Evolutionary conservation across 805 yeast species (phyloP).

Genomic region (Zygotorulaspora florentina): DNA sequence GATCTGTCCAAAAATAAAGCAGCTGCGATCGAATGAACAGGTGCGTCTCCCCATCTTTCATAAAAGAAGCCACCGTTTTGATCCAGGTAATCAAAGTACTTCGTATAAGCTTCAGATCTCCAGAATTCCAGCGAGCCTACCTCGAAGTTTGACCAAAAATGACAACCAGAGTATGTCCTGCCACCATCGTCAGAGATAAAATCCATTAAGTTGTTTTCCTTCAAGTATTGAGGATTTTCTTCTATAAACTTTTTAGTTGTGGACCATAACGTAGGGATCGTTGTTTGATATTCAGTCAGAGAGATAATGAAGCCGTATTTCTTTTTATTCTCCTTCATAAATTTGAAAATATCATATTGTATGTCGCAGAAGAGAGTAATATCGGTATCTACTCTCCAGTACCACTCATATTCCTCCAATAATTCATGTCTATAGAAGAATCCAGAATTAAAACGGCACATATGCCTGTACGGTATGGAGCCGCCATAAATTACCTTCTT

Average conservation of each 20-base stretch:
- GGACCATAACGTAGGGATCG: slow-evolving; percentile 64
- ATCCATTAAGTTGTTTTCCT: slow-evolving; percentile 50
- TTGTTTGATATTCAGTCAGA: slow-evolving; percentile 56
- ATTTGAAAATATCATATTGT: slow-evolving; percentile 56
- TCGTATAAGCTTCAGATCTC: slow-evolving; percentile 52
- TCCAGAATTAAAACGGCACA: slow-evolving; percentile 50
- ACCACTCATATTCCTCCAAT: slow-evolving; percentile 57
- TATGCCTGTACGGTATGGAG: slow-evolving; percentile 61
- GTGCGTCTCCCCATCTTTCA: slow-evolving; percentile 94
- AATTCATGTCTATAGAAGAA: slow-evolving; percentile 61
- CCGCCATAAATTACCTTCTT: slow-evolving; percentile 53
- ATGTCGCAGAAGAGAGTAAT: slow-evolving; percentile 58
- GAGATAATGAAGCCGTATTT: slow-evolving; percentile 65
- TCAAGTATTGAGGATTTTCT: slow-evolving; percentile 40
- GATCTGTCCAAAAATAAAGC: slow-evolving; percentile 52
- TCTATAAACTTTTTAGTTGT: slow-evolving; percentile 45
- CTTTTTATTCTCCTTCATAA: slow-evolving; percentile 51
- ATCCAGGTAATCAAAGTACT: slow-evolving; percentile 62
- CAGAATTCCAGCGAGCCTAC: slow-evolving; percentile 68
- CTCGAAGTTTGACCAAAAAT: slow-evolving; percentile 80
- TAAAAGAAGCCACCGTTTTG: slow-evolving; percentile 72
- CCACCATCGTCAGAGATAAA: slow-evolving; percentile 64
- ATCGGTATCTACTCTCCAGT: slow-evolving; percentile 77
- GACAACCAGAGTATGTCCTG: slow-evolving; percentile 65
- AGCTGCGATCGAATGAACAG: slow-evolving; percentile 78